Conservation (phyloP, 495 filamentous ascomycete species). For the Podospora anserina region DNA sequence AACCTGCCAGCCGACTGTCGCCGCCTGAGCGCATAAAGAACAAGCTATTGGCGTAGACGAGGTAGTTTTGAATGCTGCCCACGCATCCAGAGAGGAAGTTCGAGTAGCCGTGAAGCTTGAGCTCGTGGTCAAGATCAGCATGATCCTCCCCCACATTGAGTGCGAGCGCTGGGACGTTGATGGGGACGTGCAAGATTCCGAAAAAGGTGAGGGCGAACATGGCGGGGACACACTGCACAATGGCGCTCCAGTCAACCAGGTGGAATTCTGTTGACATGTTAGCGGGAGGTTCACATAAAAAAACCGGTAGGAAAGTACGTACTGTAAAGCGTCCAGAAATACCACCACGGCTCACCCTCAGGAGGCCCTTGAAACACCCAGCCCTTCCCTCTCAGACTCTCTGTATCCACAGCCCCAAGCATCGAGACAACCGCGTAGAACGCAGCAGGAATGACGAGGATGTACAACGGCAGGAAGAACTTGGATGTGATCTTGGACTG, state of each 20-base stretch:
- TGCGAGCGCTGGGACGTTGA: constrained; percentile 91
- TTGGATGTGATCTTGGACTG: constrained; percentile 73
- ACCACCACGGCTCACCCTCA: constrained; percentile 86
- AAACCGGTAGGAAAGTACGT: constrained; percentile 27
- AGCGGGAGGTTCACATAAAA: neutral
- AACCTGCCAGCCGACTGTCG: constrained; percentile 76
- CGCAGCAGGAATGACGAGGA: constrained; percentile 69
- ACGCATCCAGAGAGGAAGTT: constrained; percentile 82
- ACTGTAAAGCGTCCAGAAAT: constrained; percentile 95
- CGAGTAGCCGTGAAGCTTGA: constrained; percentile 88
- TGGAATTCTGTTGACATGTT: constrained; percentile 23
- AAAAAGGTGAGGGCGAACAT: constrained; percentile 99
- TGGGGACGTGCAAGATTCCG: constrained; percentile 92
- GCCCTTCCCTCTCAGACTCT: constrained; percentile 61
- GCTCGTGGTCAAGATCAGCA: constrained; percentile 82
- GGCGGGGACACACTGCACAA: constrained; percentile 77
- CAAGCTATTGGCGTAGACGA: constrained; percentile 95
- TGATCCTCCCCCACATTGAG: constrained; percentile 89
- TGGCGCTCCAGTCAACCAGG: constrained; percentile 64
- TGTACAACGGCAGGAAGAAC: constrained; percentile 82
- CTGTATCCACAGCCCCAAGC: constrained; percentile 60
- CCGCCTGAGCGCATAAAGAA: constrained; percentile 91
- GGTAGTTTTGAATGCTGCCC: constrained; percentile 95
- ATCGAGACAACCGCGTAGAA: constrained; percentile 80
- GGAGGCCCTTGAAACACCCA: constrained; percentile 90